Conservation (phyloP, 345 rosid genomes). For the Arabis alpina region DNA sequence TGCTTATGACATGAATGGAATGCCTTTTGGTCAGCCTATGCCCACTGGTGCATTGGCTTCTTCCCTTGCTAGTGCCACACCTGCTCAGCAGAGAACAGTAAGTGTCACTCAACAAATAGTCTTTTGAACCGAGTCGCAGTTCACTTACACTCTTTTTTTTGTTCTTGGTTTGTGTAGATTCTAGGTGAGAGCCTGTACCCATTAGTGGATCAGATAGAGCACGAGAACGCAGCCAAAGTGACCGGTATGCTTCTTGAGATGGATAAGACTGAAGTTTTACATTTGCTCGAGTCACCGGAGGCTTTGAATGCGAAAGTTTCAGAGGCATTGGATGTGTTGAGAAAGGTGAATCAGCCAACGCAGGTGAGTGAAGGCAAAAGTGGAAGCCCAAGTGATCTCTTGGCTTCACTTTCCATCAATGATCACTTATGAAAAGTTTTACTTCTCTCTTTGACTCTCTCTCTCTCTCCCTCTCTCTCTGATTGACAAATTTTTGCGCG, state of each 20-base stretch:
- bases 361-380: slow-evolving; percentile 43
- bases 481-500: slow-evolving; percentile 44
- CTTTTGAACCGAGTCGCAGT: neutral
- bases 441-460: slow-evolving; percentile 11
- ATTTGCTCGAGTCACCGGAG: slow-evolving; percentile 79
- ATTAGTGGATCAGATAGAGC: slow-evolving; percentile 73
- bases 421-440: slow-evolving; percentile 43
- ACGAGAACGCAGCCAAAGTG: slow-evolving; percentile 74
- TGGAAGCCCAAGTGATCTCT: slow-evolving; percentile 55
- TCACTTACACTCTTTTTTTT: neutral
- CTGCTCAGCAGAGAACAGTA: slow-evolving; percentile 81
- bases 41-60: slow-evolving; percentile 65
- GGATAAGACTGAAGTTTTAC: slow-evolving; percentile 80
- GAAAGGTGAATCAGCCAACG: slow-evolving; percentile 57
- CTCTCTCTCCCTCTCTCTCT: slow-evolving; percentile 13
- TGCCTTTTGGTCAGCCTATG: slow-evolving; percentile 63
- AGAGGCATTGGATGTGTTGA: slow-evolving; percentile 73
- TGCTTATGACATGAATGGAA: slow-evolving; percentile 73
- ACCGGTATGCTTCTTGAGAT: slow-evolving; percentile 85
- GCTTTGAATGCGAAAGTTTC: slow-evolving; percentile 75
- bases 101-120: slow-evolving; percentile 20
- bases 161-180: slow-evolving; percentile 46
- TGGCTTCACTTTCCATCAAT: slow-evolving; percentile 64
- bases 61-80: slow-evolving; percentile 69
- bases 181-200: slow-evolving; percentile 77